phyloP scores from a whole-genome alignment of 2,329 filamentous ascomycete genomes.

The Fusarium longipes region DNA sequence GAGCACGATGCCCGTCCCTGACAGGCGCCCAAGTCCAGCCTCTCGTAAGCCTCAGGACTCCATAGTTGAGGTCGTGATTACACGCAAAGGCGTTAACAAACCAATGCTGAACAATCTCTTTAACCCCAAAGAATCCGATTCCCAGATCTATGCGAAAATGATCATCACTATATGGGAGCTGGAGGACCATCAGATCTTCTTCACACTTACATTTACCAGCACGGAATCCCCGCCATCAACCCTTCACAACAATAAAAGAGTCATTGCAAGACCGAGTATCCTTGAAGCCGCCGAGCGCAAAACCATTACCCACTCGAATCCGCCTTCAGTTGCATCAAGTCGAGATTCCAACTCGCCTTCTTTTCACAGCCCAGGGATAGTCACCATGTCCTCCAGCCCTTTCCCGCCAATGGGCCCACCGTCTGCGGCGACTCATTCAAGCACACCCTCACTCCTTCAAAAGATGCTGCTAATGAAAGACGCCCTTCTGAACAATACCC shows the following conservation, averaged over 20 bases:
- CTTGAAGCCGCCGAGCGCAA: conserved; percentile 61
- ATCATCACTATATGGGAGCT: conserved; percentile 79
- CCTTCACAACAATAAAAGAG: conserved; percentile 51
- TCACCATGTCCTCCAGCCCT: conserved; percentile 65
- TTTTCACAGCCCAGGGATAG: conserved; percentile 63
- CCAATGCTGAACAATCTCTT: conserved; percentile 51
- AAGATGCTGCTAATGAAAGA: conserved; percentile 82
- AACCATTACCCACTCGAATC: conserved; percentile 57
- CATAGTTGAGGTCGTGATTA: conserved; percentile 75
- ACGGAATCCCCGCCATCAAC: conserved; percentile 57
- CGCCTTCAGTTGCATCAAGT: conserved; percentile 61
- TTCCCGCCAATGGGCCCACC: conserved; percentile 77
- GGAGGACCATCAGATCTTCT: conserved; percentile 75
- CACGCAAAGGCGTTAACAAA: conserved; percentile 59
- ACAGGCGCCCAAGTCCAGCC: conserved; percentile 48
- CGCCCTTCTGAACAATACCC: conserved; percentile 78
- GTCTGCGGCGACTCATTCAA: conserved; percentile 62
- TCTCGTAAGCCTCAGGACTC: conserved; percentile 64
- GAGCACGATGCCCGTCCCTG: conserved; percentile 43
- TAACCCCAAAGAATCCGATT: conserved; percentile 52
- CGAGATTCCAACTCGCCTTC: conserved; percentile 60
- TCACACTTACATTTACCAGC: conserved; percentile 79
- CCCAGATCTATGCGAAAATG: conserved; percentile 73
- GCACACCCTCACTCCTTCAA: conserved; percentile 73
- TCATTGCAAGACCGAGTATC: conserved; percentile 53